These are phyloP conservation scores for Trichomonas tenax DNA, from an alignment of 208 protist genomes.

Conservation along the genomic window DNA sequence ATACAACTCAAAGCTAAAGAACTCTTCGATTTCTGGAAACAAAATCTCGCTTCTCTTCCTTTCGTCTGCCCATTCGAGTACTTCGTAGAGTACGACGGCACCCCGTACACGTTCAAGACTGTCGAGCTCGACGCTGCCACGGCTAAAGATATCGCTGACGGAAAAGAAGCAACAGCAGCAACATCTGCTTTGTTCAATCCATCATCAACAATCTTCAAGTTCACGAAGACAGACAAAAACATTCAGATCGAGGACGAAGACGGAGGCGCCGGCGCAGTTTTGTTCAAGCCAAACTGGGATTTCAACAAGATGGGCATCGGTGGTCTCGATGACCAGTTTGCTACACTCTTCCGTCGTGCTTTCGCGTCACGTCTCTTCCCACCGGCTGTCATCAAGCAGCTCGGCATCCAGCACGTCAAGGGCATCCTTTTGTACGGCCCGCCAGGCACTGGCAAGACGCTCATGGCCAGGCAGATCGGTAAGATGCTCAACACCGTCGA, in stretches of 20 bases:
- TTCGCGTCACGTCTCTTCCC: constrained; percentile 66
- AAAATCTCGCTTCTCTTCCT: neutral
- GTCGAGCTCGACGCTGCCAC: neutral
- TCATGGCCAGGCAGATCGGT: constrained; percentile 98
- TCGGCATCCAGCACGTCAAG: constrained; percentile 91
- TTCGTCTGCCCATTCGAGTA: neutral
- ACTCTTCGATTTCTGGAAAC: neutral
- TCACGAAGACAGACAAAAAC: neutral
- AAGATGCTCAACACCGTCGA: constrained; percentile 82
- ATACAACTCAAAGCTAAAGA: neutral
- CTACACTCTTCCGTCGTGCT: constrained; percentile 87
- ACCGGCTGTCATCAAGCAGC: constrained; percentile 68
- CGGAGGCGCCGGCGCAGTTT: neutral
- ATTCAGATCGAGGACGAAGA: neutral
- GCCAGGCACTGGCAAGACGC: constrained; percentile 97
- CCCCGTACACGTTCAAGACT: neutral
- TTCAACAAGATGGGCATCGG: constrained; percentile 35
- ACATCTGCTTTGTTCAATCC: neutral
- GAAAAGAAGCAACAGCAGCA: neutral
- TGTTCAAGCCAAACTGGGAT: constrained; percentile 21
- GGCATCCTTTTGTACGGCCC: constrained; percentile 89
- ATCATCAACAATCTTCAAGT: neutral
- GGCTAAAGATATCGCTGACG: neutral
- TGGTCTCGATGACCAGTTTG: constrained; percentile 55
- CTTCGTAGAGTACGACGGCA: neutral